Base-by-base conservation (phyloP, 2,329 filamentous ascomycete species). In the Sporothrix schenckii region DNA sequence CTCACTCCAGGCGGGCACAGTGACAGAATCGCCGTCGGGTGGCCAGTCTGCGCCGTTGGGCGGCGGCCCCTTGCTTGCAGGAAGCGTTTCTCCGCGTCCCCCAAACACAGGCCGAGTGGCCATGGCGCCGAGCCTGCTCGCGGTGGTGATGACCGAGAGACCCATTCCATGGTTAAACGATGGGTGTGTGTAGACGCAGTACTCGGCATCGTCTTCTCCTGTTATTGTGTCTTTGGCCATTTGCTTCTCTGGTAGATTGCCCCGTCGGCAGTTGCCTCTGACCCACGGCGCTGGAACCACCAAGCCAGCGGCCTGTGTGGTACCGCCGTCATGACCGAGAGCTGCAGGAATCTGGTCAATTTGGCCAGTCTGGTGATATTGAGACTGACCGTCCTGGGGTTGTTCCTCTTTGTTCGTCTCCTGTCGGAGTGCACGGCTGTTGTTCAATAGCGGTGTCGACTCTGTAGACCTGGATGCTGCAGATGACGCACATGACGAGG, bases 1-100 rank as follows among this genome's bases (percentile, higher is more conserved):
- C 53, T 76, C 76, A 34, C 9, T 39, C 63, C 66, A 68, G 54
- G 27, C 34, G 21, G 41, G 10, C 11, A 54, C 24, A 14, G 11
- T 4, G 1, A 30, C 6, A 11, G 27, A 13, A 21, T 11, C 39
- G 21, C 9, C 56, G 5, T 69, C 53, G 1, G 44, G 56, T 19
- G 47, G 63, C 63, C 54, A 49, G 61, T 30, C 65, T 47, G n/a
- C 27, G 16, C 56, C 53, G 2, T 10, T 54, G 21, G 44, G 21
- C 7, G 58, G 19, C 2, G n/a, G 41, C 5, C 1, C 44, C 30
- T 27, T 60, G 52, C 39, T 49, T 13, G 49, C 16, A 53, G 14
- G 21, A 21, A 16, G 21, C 13, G 16, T 50, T 9, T 24, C 14
- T 1, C 14, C 39, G 49, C 13, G 21, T 3, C 19, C 14, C 14